Conservation (phyloP, 2,329 filamentous ascomycete genomes). For the Scedosporium apiospermum region DNA sequence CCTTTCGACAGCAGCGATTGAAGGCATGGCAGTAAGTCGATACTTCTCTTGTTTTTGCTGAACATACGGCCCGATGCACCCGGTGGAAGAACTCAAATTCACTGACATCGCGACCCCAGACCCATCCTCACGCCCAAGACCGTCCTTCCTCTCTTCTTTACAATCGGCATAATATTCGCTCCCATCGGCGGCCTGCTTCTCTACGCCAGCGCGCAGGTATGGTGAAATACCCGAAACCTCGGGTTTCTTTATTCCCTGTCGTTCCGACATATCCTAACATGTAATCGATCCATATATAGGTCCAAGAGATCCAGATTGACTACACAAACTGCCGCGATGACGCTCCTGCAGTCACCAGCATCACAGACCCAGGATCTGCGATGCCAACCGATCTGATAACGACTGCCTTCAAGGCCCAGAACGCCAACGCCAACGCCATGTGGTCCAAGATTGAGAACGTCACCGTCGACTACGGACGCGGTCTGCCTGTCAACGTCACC, state of each 20-base stretch:
- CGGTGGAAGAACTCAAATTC: too few relatives aligned
- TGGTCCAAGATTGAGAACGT: conserved; percentile 33
- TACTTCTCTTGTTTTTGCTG: neutral
- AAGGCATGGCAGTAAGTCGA: conserved; percentile 92
- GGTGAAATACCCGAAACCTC: conserved; percentile 11
- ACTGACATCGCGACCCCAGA: conserved; percentile 31
- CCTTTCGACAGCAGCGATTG: conserved; percentile 90
- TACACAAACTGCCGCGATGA: conserved; percentile 67
- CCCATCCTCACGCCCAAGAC: conserved; percentile 94
- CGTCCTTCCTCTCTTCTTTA: conserved; percentile 83
- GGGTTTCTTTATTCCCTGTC: neutral
- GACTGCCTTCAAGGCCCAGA: conserved; percentile 60
- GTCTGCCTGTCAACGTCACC: conserved; percentile 24
- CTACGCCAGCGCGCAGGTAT: conserved; percentile 73
- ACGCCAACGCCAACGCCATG: conserved; percentile 23
- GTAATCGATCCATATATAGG: conserved; percentile 36
- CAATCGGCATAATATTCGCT: conserved; percentile 83
- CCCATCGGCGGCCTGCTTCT: conserved; percentile 82
- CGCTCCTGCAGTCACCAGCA: conserved; percentile 32
- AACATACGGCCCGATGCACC: neutral
- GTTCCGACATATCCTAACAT: neutral
- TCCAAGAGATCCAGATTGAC: conserved; percentile 84
- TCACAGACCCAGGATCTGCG: conserved; percentile 9
- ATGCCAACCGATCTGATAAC: conserved; percentile 52
- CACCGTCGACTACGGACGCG: conserved; percentile 23